These are phyloP conservation scores for Termitomyces sp. DNA, from an alignment of 768 basidiomycete genomes.

Conservation along the genomic window DNA sequence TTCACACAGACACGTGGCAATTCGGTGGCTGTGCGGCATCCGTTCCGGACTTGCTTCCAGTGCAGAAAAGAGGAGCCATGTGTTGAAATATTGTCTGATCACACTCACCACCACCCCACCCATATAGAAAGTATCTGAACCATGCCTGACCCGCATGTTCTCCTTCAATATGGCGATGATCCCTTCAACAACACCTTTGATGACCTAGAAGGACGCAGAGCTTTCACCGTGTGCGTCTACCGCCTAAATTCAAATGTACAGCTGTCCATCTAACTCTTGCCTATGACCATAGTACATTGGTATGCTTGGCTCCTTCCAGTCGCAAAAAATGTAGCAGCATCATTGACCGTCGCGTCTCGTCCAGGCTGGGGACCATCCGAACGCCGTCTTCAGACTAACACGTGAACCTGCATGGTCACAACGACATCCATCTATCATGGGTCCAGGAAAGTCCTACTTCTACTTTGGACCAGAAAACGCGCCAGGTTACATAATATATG, in stretches of 20 bases:
- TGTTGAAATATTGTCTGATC: constrained; percentile 8
- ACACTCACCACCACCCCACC: constrained; percentile 12
- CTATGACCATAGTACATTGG: constrained; percentile 10
- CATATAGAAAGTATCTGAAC: not conserved
- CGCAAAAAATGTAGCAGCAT: not conserved
- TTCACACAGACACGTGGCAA: constrained; percentile 24
- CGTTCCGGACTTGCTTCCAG: constrained; percentile 30
- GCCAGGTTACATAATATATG: constrained; percentile 64
- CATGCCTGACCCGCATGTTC: constrained; percentile 31
- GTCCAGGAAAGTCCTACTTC: constrained; percentile 72
- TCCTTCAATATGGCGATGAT: constrained; percentile 63
- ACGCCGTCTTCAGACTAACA: constrained; percentile 56
- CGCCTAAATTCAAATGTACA: not conserved
- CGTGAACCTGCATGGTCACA: constrained; percentile 64
- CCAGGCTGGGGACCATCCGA: constrained; percentile 53
- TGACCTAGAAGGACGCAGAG: constrained; percentile 56
- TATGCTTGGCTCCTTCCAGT: not conserved
- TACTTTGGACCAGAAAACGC: constrained; percentile 64
- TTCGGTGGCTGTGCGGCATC: constrained; percentile 24
- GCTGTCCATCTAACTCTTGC: constrained; percentile 12
- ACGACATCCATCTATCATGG: constrained; percentile 67
- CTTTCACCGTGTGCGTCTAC: constrained; percentile 63
- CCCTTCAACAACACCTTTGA: constrained; percentile 55
- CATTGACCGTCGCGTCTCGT: not conserved
- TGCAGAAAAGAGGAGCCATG: constrained; percentile 11